Evolutionary conservation across 306 rosid genomes (phyloP), one percentile per base, ranked within the genome.

Genomic region (Glycine tomentella): DNA sequence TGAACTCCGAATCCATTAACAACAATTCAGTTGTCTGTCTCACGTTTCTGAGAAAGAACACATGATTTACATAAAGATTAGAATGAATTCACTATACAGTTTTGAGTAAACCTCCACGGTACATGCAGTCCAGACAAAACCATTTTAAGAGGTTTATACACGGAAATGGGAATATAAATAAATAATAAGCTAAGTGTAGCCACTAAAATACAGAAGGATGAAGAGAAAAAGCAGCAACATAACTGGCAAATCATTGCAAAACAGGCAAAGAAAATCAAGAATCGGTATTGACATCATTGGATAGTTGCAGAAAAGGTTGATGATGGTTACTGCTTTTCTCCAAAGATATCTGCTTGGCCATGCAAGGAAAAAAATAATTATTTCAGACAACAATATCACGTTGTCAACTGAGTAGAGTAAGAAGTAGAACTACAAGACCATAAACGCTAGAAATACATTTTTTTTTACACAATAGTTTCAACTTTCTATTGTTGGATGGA

Each of bases 281-380:
- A 76, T 85, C 87, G 5, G 68, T 67, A 10, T 82, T 69, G 56
- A 82, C 81, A 71, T 81, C 59, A 45, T 61, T 20, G 76, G 90
- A 42, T 44, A 44, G 84, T 56, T 63, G 90, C 34, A 53, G 55
- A 8, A 77, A 82, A 53, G 88, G 77, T 53, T 68, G 81, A 68
- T 72, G 78, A 84, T 69, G 83, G 79, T 81, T 88, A 79, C 79
- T 73, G 83, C 87, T 88, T 86, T 89, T 87, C 84, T 88, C 90
- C 90, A 95, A 69, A 72, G 92, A 91, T 82, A 95, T 88, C 99
- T 95, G 88, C 84, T 68, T 34, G 74, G 40, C 85, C 59, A 83
- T 67, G 64, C 52, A 85, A 42, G 71, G 64, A 51, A 59, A 36
- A 83, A 62, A 49, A 76, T 20, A 20, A 17, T 70, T 25, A 69